Percentiles rank a stretch among this genome's conserved stretches.
These are phyloP conservation scores for Phytophthora cactorum DNA, from an alignment of 352 stramenopile genomes.

Conservation along the genomic window DNA sequence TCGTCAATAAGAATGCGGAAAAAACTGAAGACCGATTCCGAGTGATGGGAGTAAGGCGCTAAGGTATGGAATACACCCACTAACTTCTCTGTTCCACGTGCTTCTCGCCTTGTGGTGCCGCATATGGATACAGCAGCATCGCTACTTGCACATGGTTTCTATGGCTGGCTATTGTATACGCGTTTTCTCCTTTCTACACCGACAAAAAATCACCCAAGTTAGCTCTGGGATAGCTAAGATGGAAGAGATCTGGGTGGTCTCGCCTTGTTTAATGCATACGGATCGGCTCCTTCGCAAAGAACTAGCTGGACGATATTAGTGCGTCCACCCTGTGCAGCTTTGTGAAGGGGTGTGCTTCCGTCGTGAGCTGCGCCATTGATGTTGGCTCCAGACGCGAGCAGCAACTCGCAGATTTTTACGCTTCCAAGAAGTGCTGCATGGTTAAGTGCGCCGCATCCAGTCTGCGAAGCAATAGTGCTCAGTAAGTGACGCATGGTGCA, in stretches of 20 bases:
- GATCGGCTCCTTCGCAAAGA: constrained; percentile 28
- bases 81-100: constrained; percentile 7
- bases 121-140: constrained; percentile 29
- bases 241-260: neutral
- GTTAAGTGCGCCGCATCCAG: constrained; percentile 36
- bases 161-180: constrained; percentile 38
- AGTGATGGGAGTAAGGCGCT: neutral
- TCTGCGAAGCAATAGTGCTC: constrained; percentile 21
- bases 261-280: constrained; percentile 29
- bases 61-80: constrained; percentile 14
- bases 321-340: constrained; percentile 45
- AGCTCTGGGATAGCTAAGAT: neutral
- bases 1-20: constrained; percentile 38
- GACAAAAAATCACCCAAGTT: neutral
- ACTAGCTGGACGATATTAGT: constrained; percentile 30
- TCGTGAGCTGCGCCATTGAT: constrained; percentile 22
- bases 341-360: constrained; percentile 42
- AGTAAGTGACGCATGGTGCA: neutral
- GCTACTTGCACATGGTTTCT: constrained; percentile 43
- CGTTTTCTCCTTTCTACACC: constrained; percentile 34
- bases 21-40: constrained; percentile 13
- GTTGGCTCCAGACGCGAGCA: constrained; percentile 30
- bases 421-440: constrained; percentile 48
- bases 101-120: neutral
- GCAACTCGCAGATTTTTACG: constrained; percentile 32